Conservation (phyloP, 768 basidiomycete species). For the Rossbeevera mucosa region DNA sequence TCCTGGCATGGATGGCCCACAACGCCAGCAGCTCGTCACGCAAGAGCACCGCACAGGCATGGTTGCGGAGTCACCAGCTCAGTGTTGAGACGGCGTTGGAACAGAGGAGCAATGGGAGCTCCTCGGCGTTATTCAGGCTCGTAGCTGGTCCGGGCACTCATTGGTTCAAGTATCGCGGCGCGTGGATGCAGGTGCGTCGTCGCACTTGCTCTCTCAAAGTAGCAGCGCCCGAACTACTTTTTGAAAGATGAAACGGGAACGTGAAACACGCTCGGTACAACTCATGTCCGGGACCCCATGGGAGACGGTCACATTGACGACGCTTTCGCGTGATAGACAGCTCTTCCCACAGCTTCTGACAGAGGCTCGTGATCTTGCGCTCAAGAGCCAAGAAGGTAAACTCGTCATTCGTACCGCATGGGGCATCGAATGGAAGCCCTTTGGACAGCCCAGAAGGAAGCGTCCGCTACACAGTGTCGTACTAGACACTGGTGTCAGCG, state of each 20-base stretch:
- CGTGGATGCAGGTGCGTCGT: slow-evolving; percentile 86
- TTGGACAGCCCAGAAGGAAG: slow-evolving; percentile 86
- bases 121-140: slow-evolving; percentile 85
- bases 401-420: slow-evolving; percentile 95
- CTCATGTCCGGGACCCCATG: slow-evolving; percentile 90
- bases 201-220: not conserved
- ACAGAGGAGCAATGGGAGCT: slow-evolving; percentile 86
- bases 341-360: slow-evolving; percentile 77
- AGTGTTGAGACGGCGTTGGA: slow-evolving; percentile 92
- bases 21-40: slow-evolving; percentile 42
- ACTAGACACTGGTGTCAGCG: slow-evolving; percentile 74
- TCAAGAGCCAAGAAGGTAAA: slow-evolving; percentile 85
- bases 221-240: not conserved
- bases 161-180: slow-evolving; percentile 82
- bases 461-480: slow-evolving; percentile 88
- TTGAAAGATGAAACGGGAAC: slow-evolving; percentile 83
- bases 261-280: slow-evolving; percentile 89
- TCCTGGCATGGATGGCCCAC: slow-evolving; percentile 91
- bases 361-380: slow-evolving; percentile 87
- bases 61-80: slow-evolving; percentile 83
- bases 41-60: slow-evolving; percentile 28
- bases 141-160: slow-evolving; percentile 95
- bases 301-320: slow-evolving; percentile 94
- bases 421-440: slow-evolving; percentile 95
- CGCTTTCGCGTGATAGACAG: slow-evolving; percentile 79